These are phyloP conservation scores for Candida freyschussii DNA, from an alignment of 1,139 yeast genomes.

Conservation along the genomic window DNA sequence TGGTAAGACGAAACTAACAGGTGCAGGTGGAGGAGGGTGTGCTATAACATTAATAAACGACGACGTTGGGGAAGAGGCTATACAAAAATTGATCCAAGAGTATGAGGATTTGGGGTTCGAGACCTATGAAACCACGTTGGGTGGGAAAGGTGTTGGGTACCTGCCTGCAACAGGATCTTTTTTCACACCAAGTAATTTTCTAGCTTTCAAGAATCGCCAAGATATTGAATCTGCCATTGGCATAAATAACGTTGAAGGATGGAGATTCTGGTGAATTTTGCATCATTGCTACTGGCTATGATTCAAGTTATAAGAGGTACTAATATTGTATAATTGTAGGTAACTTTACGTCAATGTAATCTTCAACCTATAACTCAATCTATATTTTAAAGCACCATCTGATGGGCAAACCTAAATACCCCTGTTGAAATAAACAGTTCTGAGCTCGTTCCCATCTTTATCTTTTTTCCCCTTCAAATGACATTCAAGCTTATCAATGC, in stretches of 20 bases:
- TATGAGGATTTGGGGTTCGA: conserved; percentile 54
- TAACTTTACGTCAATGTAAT: neutral
- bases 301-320: neutral
- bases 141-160: conserved; percentile 84
- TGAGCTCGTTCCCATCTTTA: conserved; percentile 54
- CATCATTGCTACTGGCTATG: conserved; percentile 1
- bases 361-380: neutral
- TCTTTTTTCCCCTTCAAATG: conserved; percentile 58
- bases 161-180: conserved; percentile 23
- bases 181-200: conserved; percentile 37
- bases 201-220: conserved; percentile 35
- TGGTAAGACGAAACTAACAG: conserved; percentile 92
- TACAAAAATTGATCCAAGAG: conserved; percentile 30
- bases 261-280: conserved; percentile 59
- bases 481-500: conserved; percentile 56
- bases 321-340: neutral
- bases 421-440: conserved; percentile 77
- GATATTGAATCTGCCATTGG: conserved; percentile 47
- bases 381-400: neutral
- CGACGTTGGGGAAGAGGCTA: conserved; percentile 36
- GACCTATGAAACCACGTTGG: conserved; percentile 77
- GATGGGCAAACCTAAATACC: conserved; percentile 54
- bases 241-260: conserved; percentile 36
- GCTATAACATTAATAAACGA: conserved; percentile 78
- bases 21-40: conserved; percentile 99